Base-by-base conservation (phyloP, 805 yeast genomes). In the Ogataea chonburiensis region DNA sequence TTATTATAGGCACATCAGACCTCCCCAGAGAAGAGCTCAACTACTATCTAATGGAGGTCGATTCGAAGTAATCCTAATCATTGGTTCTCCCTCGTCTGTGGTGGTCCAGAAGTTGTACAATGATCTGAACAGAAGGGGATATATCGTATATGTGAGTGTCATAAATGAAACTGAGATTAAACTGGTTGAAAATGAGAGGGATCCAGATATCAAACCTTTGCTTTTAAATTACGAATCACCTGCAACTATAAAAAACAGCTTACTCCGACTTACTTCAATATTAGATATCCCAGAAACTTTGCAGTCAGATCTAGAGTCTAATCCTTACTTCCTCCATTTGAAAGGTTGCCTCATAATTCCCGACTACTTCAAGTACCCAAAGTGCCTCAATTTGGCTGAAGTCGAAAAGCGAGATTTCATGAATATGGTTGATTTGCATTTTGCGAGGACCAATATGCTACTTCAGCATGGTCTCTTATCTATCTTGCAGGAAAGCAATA, bases 71-170 rank as follows among this genome's bases (percentile, higher is more conserved):
- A 75, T 86, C 3, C 63, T 87, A 14, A 63, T 86, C 4, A 70
- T 86, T 4, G 95, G 95, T 1, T 79, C 87, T 1, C 88, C 89
- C 2, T 68, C 76, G 3, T 91, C 84, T 44, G 86, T 87, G 1
- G 62, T 85, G 38, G 77, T 86, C 1, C 69, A 85, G 39, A 67
- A 79, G 34, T 62, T 86, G 19, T 85, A 88, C 1, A 68, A 74
- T 38, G 95, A 86, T 55, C 69, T 86, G 45, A 88, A 85, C 45
- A 71, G 72, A 28, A 66, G 95, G 36, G 95, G 95, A 1, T 86
- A 83, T 54, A 81, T 87, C 20, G 88, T 87, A 3, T 86, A 81
- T 55, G 68, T 86, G 45, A 79, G 94, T 0, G 75, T 79, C n/a
- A 56, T 74, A n/a, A 75, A 71, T 41, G 86, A 79, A 18, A 70